Conservation (phyloP, 495 filamentous ascomycete species). For the Aspergillus indologenus region DNA sequence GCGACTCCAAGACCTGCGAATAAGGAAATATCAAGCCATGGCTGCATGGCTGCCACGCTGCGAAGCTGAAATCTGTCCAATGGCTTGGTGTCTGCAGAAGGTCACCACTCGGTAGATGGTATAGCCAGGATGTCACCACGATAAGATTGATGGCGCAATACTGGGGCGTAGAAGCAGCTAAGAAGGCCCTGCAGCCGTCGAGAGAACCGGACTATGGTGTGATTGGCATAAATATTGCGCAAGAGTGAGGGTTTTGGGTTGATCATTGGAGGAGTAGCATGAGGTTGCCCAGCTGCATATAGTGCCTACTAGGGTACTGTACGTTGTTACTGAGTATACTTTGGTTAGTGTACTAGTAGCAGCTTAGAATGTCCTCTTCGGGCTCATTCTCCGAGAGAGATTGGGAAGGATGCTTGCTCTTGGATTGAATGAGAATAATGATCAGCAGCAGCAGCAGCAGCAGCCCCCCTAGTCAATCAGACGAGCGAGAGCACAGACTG, state of each 20-base stretch:
- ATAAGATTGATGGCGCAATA: conserved; percentile 41
- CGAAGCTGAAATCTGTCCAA: not conserved
- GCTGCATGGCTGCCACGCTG: not conserved
- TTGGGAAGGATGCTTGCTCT: not conserved
- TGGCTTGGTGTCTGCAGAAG: conserved; percentile 4
- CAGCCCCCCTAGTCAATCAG: too few species aligned
- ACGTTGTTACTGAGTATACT: not conserved
- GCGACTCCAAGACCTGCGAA: not conserved
- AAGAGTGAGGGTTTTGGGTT: not conserved
- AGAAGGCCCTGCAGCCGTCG: conserved; percentile 2
- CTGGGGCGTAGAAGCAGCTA: conserved; percentile 23
- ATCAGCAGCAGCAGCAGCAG: not conserved
- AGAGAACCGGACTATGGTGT: not conserved
- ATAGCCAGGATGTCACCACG: not conserved
- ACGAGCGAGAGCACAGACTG: not conserved
- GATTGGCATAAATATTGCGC: not conserved
- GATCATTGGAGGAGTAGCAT: not conserved
- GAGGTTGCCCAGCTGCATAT: not conserved
- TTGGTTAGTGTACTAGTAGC: not conserved
- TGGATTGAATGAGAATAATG: not conserved
- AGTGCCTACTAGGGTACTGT: not conserved
- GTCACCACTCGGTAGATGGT: not conserved
- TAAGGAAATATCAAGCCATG: not conserved
- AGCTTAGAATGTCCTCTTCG: not conserved
- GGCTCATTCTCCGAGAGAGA: not conserved